Base-by-base conservation (phyloP, 371 early-diverging fungal species). In the Mucor piriformis region DNA sequence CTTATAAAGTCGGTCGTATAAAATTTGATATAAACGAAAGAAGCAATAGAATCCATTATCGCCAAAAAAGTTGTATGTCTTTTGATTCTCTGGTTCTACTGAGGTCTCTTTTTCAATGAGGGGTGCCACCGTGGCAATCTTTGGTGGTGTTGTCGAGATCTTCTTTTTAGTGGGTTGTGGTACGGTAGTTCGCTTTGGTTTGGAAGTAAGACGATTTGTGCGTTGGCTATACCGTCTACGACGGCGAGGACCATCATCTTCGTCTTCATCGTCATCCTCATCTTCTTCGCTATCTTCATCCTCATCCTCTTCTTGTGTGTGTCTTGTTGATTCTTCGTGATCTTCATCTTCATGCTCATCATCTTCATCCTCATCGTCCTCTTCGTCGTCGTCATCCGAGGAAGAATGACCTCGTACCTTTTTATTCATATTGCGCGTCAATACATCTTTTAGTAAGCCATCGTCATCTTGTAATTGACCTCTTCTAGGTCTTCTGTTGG, bases 31-130 rank as follows among this genome's bases (percentile, higher is more conserved):
- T 44, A 94, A 83, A 23, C 97, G 76, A 70, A 97, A 83, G 62
- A 98, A 94, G 51, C 88, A 89, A 69, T 93, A 98, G 55, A 89
- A 90, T 33, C 66, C 73, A 58, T 81, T 87, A 66, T 95, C 93
- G 3, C 86, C 88, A 71, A 88, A 88, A 43, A 91, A 80, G 46
- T 79, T 79, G 48, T 78, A 72, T 7, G 63, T 61, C 16, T 68
- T 61, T 24, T 75, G 70, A 42, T 73, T 59, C 21, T 54, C 63
- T 21, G 55, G 56, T 16, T 67, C 55, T 18, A 54, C 11, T 0
- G 50, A 52, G 13, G 18, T n/a, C 27, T 52, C 58, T 5, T 44
- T 34, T 7, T 59, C 60, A 25, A 59, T 59, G 8, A 59, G 46
- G 0, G 60, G 44, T 18, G 53, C 53, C 24, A 59, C 37, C 0